These are phyloP conservation scores for Discostella stelligeroides DNA, from an alignment of 108 stramenopile species.

Conservation along the genomic window DNA sequence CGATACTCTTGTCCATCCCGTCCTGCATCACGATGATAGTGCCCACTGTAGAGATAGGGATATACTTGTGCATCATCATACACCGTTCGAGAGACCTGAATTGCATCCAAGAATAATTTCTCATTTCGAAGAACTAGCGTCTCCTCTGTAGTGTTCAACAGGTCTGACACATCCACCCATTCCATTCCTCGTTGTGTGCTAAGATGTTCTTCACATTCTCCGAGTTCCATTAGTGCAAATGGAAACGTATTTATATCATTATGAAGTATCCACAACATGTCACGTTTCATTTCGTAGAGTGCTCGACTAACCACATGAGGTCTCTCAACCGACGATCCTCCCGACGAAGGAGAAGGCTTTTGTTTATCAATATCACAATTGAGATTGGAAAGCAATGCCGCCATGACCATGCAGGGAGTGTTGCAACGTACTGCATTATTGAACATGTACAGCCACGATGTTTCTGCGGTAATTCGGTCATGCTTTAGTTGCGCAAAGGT, in stretches of 20 bases:
- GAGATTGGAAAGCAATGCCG: slow-evolving; percentile 58
- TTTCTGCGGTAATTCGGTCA: slow-evolving; percentile 52
- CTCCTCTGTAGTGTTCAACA: slow-evolving; percentile 3
- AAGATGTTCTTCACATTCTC: slow-evolving; percentile 67
- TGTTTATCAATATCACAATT: slow-evolving; percentile 61
- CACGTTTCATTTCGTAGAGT: slow-evolving; percentile 58
- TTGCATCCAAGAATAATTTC: slow-evolving; percentile 56
- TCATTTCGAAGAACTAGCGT: slow-evolving; percentile 42
- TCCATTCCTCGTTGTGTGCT: slow-evolving; percentile 46
- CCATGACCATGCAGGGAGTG: slow-evolving; percentile 49
- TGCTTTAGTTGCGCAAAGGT: slow-evolving; percentile 37
- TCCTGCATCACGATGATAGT: slow-evolving; percentile 67
- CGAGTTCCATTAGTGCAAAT: slow-evolving; percentile 62
- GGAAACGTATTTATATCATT: slow-evolving; percentile 55
- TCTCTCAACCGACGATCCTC: slow-evolving; percentile 3
- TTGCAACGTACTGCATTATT: slow-evolving; percentile 57
- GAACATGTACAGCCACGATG: slow-evolving; percentile 70
- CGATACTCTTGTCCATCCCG: slow-evolving; percentile 53
- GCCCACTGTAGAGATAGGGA: slow-evolving; percentile 60
- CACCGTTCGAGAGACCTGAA: slow-evolving; percentile 24
- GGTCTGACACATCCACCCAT: slow-evolving; percentile 42
- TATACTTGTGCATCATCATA: slow-evolving; percentile 58
- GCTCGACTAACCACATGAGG: slow-evolving; percentile 44
- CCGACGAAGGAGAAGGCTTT: neutral
- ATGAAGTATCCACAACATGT: slow-evolving; percentile 63